Base-by-base conservation (phyloP, 1,284 basidiomycete species). In the Chalciporus sp. region DNA sequence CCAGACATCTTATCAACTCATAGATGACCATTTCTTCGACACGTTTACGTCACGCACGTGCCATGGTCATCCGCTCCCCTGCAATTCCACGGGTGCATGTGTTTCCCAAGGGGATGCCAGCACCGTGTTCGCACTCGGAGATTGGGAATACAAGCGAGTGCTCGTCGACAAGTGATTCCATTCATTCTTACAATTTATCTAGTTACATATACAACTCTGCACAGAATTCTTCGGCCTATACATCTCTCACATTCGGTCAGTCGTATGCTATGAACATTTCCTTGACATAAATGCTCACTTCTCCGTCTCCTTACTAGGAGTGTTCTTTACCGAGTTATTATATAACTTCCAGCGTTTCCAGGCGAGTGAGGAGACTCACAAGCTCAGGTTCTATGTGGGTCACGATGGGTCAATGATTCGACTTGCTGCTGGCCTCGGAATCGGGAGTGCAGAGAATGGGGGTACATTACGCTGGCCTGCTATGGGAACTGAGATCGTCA, bases 321-420 rank as follows among this genome's bases (percentile, higher is more conserved):
- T 73, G 14, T 72, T 75, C 61, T 73, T 76, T 46, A 58, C 61
- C 16, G 75, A 76, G 52, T 51, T 76, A 28, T 60, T 64, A 4
- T 55, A 64, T 20, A 73, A 71, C 52, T 68, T 77, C 29, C 51
- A 61, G 10, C 56, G 61, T 16, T 73, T 58, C 52, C 58, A 45
- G 16, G 47, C 53, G 1, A 75, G 72, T 1, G 51, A 57, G 12
- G 76, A 77, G 47, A 59, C 61, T 1, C 65, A 72, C 63, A 78
- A 74, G 53, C 50, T 78, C 28, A 68, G 68, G 33, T 71, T 81
- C 52, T 77, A 78, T 48, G 74, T 81, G 9, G 80, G 78, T 5
- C 80, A 82, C 52, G 80, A 82, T 54, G 78, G 79, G 4, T 74
- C 77, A 7, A 77, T 82, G 72, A 74, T 82, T 49, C 72, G 79